Evolutionary conservation across 1,139 yeast genomes (phyloP), one percentile per base, ranked within the genome.

Genomic region (Saccharomycopsis hybrid): DNA sequence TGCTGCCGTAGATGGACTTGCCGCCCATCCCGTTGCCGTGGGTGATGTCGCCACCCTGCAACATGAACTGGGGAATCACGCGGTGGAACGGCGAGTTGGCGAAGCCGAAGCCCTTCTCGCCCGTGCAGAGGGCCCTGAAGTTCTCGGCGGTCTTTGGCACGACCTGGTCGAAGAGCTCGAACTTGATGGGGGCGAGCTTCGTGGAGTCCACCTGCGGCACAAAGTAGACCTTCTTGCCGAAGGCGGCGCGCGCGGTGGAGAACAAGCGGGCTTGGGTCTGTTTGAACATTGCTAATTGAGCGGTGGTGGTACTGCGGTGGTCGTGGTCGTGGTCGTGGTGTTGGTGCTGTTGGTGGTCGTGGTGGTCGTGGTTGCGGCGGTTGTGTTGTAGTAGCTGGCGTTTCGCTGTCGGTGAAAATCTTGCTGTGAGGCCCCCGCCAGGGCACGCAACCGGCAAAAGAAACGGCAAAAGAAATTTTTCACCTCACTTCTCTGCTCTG

Each of bases 1-100:
- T 85, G 65, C 79, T 83, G 67, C 97, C 97, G 80, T 92, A 92
- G 81, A 92, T 92, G 62, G 97, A 88, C 78, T 89, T 89, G 72
- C 98, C 98, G 72, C 97, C 98, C 63, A 95, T 86, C 72, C 98
- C 97, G 75, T 85, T 83, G 68, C 87, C 86, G 68, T 80, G 76
- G 72, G 92, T 89, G 82, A 89, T 87, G 73, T 89, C 97, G 82
- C 98, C 98, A 74, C 97, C 97, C 77, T 92, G 98, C 70, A 90
- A 78, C 98, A 92, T 92, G 81, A 92, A 92, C 66, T 86, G 83
- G 62, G 97, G 97, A 65, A 92, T 92, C 62, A 92, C 96, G 76
- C 98, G 83, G 90, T 92, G 98, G 96, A 92, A 92, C 62, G 82
- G 73, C 53, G 97, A 89, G 63, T 79, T 81, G 66, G 85, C 82